phyloP scores from a whole-genome alignment of 192 early-diverging fungal species.

The Thamnidium elegans region DNA sequence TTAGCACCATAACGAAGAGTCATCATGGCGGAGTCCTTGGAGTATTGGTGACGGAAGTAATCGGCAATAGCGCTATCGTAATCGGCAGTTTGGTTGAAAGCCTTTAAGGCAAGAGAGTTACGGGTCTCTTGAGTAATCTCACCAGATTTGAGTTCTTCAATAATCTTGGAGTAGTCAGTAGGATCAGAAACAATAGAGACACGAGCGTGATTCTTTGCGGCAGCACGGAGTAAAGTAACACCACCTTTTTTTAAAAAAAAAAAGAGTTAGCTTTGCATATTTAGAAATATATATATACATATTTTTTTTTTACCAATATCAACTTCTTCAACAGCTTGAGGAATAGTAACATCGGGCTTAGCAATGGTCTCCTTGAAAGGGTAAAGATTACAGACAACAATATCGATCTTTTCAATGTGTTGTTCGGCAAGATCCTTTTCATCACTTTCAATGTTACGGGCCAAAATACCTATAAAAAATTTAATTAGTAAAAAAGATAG shows the following conservation, averaged over 20 bases:
- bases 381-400: conserved; percentile 97
- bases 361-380: conserved; percentile 95
- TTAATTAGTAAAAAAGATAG: not conserved
- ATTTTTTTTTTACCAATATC: conserved; percentile 76
- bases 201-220: conserved; percentile 98
- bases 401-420: conserved; percentile 89
- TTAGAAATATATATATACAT: not conserved
- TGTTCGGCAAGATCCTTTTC: conserved; percentile 83
- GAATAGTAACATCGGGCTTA: conserved; percentile 83
- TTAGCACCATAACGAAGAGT: conserved; percentile 95
- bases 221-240: conserved; percentile 95
- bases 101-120: conserved; percentile 85
- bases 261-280: not conserved
- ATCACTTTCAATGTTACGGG: conserved; percentile 81
- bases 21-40: conserved; percentile 70
- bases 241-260: conserved; percentile 59
- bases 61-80: conserved; percentile 94
- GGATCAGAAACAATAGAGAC: conserved; percentile 93
- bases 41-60: conserved; percentile 94
- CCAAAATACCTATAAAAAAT: conserved; percentile 70
- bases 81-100: conserved; percentile 93
- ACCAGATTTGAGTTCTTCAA: conserved; percentile 69
- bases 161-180: conserved; percentile 78
- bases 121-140: conserved; percentile 69
- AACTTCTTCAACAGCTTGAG: conserved; percentile 96